Percentiles rank a stretch among this genome's conserved stretches.
These are phyloP conservation scores for Clausena lansium DNA, from an alignment of 345 rosid species.

Conservation along the genomic window DNA sequence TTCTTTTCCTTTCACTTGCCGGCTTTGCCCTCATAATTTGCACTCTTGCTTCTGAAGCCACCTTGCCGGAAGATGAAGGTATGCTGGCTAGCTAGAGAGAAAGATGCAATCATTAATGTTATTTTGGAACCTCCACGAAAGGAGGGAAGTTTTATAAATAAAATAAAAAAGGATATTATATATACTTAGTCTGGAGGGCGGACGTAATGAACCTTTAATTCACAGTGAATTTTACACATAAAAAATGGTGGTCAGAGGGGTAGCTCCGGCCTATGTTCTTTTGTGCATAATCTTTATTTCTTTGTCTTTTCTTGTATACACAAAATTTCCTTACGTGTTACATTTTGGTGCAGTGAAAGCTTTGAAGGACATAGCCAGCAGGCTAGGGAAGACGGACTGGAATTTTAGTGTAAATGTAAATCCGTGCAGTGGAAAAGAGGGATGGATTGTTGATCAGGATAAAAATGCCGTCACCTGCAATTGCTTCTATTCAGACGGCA, in stretches of 20 bases:
- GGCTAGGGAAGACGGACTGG: conserved; percentile 48
- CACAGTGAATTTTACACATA: no score
- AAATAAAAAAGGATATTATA: no score
- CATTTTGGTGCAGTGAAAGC: conserved; percentile 49
- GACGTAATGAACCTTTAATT: no score
- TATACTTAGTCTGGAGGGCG: no score
- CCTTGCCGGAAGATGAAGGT: conserved; percentile 39
- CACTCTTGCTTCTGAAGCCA: conserved; percentile 26
- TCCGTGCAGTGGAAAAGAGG: conserved; percentile 31
- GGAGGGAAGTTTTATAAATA: no score
- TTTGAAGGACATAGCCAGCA: conserved; percentile 36
- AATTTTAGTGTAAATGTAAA: conserved; percentile 48
- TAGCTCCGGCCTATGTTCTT: no score
- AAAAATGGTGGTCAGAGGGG: no score
- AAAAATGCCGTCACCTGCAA: conserved; percentile 24
- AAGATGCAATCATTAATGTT: not conserved
- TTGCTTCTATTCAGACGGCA: conserved; percentile 12
- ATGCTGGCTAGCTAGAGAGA: not conserved
- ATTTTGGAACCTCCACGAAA: no score
- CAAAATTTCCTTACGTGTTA: no score
- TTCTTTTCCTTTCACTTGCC: conserved; percentile 16
- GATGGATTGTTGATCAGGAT: conserved; percentile 30
- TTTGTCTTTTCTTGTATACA: no score
- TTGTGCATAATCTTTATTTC: no score
- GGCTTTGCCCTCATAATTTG: conserved; percentile 20